Evolutionary conservation across 1,139 yeast species (phyloP), one percentile per base, ranked within the genome.

Genomic region (Candida buenavistaensis): DNA sequence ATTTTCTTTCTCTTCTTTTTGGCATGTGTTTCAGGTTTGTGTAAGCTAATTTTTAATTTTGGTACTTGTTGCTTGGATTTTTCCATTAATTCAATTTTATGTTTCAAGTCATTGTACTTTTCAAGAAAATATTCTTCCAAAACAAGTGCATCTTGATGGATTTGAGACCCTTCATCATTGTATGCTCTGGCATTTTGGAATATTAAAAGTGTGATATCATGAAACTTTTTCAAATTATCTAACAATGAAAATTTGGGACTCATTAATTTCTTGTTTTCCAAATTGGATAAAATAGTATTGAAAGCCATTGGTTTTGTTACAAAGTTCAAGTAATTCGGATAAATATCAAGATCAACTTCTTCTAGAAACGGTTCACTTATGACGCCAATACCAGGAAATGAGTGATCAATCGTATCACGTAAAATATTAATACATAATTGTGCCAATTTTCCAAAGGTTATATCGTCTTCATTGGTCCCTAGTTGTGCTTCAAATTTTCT

Each of bases 251-350:
- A 45, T 22, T 55, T 54, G 4, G 57, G 47, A n/a, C 52, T 46
- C 32, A 66, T 57, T 15, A 68, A 68, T 15, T 63, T 59, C 14
- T 69, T 71, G n/a, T 55, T 57, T 14, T 68, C 70, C 21, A 78
- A 49, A 30, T 66, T 65, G 10, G 55, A 55, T 35, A 66, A 57
- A 10, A 80, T 68, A 30, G 63, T 58, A 32, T 66, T 66, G 47
- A 80, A 70, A 1, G 85, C 73, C 43, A 80, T 77, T 14, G 86
- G 87, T 30, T 64, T 63, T 30, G 72, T 63, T 21, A 80, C 75
- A 10, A 75, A 62, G 38, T 70, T 70, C 50, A 72, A 72, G 54
- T 80, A 80, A 43, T 79, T 85, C 1, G 84, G 82, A 40, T 78
- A 80, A 35, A 72, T 72, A 14, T 68, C 69, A 14, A 64, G 66